These are phyloP conservation scores for Gentiana straminea DNA, from an alignment of 257 asterid genomes.

Conservation along the genomic window DNA sequence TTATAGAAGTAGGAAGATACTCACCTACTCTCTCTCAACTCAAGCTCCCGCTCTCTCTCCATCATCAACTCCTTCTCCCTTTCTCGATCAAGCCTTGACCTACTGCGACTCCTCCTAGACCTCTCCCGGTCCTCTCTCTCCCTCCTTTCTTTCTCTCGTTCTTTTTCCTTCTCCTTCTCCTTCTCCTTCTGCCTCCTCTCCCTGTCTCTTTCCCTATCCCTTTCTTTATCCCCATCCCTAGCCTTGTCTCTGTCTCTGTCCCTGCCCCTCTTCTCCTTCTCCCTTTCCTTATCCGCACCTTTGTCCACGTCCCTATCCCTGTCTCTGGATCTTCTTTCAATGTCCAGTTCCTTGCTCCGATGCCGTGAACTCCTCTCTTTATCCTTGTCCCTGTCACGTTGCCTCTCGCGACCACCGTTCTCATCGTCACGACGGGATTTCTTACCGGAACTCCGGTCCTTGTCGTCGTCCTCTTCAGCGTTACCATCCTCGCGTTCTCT, in stretches of 20 bases:
- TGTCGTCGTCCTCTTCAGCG: slow-evolving; percentile 44
- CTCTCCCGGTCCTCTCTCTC: slow-evolving; percentile 41
- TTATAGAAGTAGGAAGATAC: slow-evolving; percentile 8
- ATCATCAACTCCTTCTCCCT: slow-evolving; percentile 48
- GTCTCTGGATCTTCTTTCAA: slow-evolving; percentile 24
- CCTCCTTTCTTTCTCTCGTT: slow-evolving; percentile 27
- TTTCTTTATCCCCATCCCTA: slow-evolving; percentile 27
- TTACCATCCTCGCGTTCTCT: slow-evolving; percentile 59
- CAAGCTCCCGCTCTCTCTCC: slow-evolving; percentile 62
- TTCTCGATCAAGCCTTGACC: slow-evolving; percentile 51
- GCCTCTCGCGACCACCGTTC: slow-evolving; percentile 31
- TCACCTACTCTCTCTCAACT: slow-evolving; percentile 76
- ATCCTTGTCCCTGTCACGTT: slow-evolving; percentile 43
- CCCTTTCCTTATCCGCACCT: slow-evolving; percentile 29
- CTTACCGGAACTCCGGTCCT: slow-evolving; percentile 66
- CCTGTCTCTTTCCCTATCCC: slow-evolving; percentile 32
- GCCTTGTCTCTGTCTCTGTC: slow-evolving; percentile 52
- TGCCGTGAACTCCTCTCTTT: slow-evolving; percentile 31
- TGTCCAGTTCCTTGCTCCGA: slow-evolving; percentile 18
- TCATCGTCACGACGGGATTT: slow-evolving; percentile 51
- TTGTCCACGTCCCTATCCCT: slow-evolving; percentile 22
- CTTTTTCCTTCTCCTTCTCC: slow-evolving; percentile 17
- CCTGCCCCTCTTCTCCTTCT: slow-evolving; percentile 54
- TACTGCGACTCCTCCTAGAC: slow-evolving; percentile 74
- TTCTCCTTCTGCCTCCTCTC: slow-evolving; percentile 20